Evolutionary conservation across 139 green algal species (phyloP).

Genomic region (Pleodorina starrii): DNA sequence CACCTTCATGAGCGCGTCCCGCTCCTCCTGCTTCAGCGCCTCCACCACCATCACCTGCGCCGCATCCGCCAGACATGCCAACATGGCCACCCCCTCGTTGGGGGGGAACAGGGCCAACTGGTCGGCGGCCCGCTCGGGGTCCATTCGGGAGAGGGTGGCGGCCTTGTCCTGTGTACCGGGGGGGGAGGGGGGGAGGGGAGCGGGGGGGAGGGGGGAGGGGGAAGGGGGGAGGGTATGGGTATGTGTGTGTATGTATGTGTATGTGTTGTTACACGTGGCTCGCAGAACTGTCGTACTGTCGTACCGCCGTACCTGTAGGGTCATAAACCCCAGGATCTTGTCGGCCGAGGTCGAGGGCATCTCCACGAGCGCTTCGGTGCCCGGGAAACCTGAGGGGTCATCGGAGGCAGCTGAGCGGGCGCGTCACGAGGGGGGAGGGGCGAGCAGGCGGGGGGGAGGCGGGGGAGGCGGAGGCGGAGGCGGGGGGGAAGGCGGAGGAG

Average conservation of each 20-base stretch:
- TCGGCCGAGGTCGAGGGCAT: slow-evolving; percentile 49
- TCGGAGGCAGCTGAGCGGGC: not conserved
- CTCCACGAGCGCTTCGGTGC: slow-evolving; percentile 52
- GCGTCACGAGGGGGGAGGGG: too few relatives aligned
- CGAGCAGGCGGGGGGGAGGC: not conserved
- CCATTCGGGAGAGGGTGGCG: slow-evolving; percentile 52
- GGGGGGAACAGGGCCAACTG: slow-evolving; percentile 59
- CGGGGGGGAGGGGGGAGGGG: not conserved
- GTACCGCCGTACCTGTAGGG: slow-evolving; percentile 52
- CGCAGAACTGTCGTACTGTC: not conserved
- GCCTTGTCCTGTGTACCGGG: slow-evolving; percentile 63
- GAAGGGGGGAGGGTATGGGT: not conserved
- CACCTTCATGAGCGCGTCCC: slow-evolving; percentile 56
- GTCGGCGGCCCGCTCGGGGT: slow-evolving; percentile 52
- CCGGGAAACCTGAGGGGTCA: slow-evolving; percentile 29
- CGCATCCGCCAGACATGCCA: slow-evolving; percentile 56
- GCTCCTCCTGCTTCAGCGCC: slow-evolving; percentile 53
- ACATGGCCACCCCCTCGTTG: slow-evolving; percentile 59
- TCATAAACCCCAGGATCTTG: slow-evolving; percentile 64
- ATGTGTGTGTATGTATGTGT: not conserved
- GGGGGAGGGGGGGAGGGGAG: not conserved
- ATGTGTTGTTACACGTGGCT: not conserved
- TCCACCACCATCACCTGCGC: slow-evolving; percentile 52
- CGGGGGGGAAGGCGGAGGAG: too few relatives aligned
- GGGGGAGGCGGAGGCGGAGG: not conserved